Base-by-base conservation (phyloP, 2,329 filamentous ascomycete genomes). In the Endocalyx cinctus region DNA sequence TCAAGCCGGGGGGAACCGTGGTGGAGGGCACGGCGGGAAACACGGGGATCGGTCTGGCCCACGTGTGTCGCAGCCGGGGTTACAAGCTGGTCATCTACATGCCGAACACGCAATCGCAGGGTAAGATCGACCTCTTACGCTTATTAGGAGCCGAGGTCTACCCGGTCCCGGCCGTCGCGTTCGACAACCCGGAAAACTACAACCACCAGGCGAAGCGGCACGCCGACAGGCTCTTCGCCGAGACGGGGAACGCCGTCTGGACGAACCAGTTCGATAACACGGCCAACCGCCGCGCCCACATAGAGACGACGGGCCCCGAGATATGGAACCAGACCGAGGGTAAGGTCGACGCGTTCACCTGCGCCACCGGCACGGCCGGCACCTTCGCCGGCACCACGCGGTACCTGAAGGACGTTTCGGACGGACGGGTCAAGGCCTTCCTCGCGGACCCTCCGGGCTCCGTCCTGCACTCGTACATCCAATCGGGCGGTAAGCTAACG, bases 41-140 rank as follows among this genome's bases (percentile, higher is more conserved):
- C 71, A 98, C 92, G 18, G 92, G 92, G 46, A 98, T 98, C 60
- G 92, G 92, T 2, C 83, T 98, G 27, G 92, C 92, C 14, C 92
- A 97, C 66, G 92, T 98, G 36, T 97, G 92, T 67, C 79, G 90
- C 40, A 86, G 83, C 23, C 84, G 83, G 52, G 92, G 90, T 25
- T 97, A 98, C 74, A 84, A 84, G 59, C 80, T 95, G 31, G 89
- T 97, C 57, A 98, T 98, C 59, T 98, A 97, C 78, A 97, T 98
- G 92, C 92, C 92, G 52, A 85, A 98, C 71, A 97, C 90, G 30
- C 92, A 97, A 67, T 94, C 89, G 14, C 90, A 95, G 66, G 92
- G 89, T 59, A 98, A 98, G 72, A 86, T 98, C 57, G 92, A 97
- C 61, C 74, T 98, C 33, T 70, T 98, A 45, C 77, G 90, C 7